Base-by-base conservation (phyloP, 345 rosid genomes). In the Linum lewisii region DNA sequence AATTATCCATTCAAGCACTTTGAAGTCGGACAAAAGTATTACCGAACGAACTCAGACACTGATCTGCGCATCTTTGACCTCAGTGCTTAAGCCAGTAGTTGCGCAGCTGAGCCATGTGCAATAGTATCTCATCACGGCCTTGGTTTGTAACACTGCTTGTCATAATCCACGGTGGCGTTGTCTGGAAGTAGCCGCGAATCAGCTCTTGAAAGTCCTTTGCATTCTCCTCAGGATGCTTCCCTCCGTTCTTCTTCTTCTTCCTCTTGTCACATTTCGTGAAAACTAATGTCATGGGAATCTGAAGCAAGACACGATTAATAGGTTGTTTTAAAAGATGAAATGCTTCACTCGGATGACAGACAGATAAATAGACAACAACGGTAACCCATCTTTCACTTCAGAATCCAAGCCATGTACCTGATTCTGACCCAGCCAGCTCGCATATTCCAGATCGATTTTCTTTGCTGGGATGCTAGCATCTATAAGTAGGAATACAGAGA, bases 101-200 rank as follows among this genome's bases (percentile, higher is more conserved):
- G 64, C 94, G 77, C 65, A 92, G 70, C 68, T 92, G 99, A 72
- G 99, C 97, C 87, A 88, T 83, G 78, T 88, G 99, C 73, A 92
- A 66, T 54, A 92, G 72, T 66, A 92, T 87, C 81, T 92, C 99
- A 68, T 92, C 99, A 44, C 97, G 91, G 22, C 99, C 99, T 76
- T 88, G 94, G 77, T 85, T 84, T 3, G 99, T 85, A 64, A 83
- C 87, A 60, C 99, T 82, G 79, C 99, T 92, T 23, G 99, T 92
- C 99, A 88, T 86, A 55, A 92, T 92, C 99, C 97, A 92, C 15
- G 99, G 99, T 3, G 99, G 99, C 11, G 85, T 74, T 6, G 95
- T 78, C 60, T 82, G 72, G 66, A 92, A 92, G 79, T 73, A 92
- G 53, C 89, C 85, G 1, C 68, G 70, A 67, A 92, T 86, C 81